Evolutionary conservation across 176 grass and related monocot genomes (phyloP), one percentile per base, ranked within the genome.

Genomic region (Bolboschoenus planiculmis): DNA sequence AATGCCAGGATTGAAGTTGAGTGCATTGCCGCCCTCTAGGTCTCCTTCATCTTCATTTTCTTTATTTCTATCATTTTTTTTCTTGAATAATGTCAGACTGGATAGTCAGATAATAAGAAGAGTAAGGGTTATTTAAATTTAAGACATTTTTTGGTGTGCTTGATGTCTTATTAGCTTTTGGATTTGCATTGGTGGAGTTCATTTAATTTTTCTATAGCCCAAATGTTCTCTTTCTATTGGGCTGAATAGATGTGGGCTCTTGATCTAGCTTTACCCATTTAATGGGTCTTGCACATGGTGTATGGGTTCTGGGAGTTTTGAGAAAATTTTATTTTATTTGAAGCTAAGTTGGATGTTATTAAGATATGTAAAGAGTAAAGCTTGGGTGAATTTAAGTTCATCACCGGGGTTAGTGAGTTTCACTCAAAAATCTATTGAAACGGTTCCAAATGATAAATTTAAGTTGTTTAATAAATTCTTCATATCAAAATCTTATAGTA

Each of bases 1-100:
- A 93, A 99, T 66, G 92, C 96, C n/a, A 90, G 88, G 72, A 91
- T 99, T 2, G 96, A 99, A 86, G 95, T 99, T 0, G 96, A 99
- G 76, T 95, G 96, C 88, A 93, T 99, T 71, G 92, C 91, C 30
- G 89, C 89, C 33, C 86, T 99, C 44, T 94, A 93, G 46, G 36
- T 26, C 2, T 71, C 1, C 67, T 18, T 20, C 2, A 7, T 51
- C 24, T 77, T 77, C 27, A 31, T 50, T 70, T 61, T 80, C 2
- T n/a, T 2, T 75, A 51, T 79, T 11, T 15, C 10, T 13, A 7
- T 15, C 8, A 14, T 48, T 72, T 10, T 46, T 62, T 62, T 29
- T 84, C 51, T 78, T 79, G 15, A 94, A 89, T 78, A 81, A 82
- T 86, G 78, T 78, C 3, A n/a, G 51, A 10, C 14, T 53, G 4